Base-by-base conservation (phyloP, 768 basidiomycete species). In the Rubroboletus satanas region DNA sequence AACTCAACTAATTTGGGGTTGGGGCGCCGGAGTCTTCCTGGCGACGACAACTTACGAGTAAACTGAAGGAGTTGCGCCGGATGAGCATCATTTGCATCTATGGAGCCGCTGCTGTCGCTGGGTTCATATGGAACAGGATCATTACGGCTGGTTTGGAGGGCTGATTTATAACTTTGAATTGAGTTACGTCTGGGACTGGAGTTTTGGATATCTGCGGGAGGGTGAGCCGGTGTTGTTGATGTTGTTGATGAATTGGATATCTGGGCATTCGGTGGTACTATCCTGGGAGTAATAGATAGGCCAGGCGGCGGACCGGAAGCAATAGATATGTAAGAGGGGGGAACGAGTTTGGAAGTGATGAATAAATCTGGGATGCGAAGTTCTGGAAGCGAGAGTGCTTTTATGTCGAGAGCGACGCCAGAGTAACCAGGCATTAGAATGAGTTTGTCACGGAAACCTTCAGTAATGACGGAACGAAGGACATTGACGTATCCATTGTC, bases 401-500 rank as follows among this genome's bases (percentile, higher is more conserved):
- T 71, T 59, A 87, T 82, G 57, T 82, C 83, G 38, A 74, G 65
- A 17, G 85, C 85, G 64, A 84, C 77, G 12, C 85, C 80, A 38
- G 74, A 66, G 67, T 87, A 87, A 52, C 84, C 78, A 71, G 78
- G 81, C 46, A 89, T 75, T 33, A 88, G 75, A 55, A 83, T 76
- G 57, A 88, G 73, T 71, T 86, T 89, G 52, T 83, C 73, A 58
- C 79, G 78, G 62, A 78, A 81, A 32, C 86, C 85, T 31, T 81
- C 79, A 42, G 86, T 87, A 50, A 85, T 80, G 48, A 84, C 79
- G 18, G 84, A 82, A 45, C 79, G 79, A 50, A 89, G 78, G 54
- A 75, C 77, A 26, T 81, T 78, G 48, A 80, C 77, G 71, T 89
- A 88, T 61, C 87, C 86, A 71, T 82, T 83, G 71, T 88, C 87